Evolutionary conservation across 352 stramenopile species (phyloP).

Genomic region (Pythium plurisporium): DNA sequence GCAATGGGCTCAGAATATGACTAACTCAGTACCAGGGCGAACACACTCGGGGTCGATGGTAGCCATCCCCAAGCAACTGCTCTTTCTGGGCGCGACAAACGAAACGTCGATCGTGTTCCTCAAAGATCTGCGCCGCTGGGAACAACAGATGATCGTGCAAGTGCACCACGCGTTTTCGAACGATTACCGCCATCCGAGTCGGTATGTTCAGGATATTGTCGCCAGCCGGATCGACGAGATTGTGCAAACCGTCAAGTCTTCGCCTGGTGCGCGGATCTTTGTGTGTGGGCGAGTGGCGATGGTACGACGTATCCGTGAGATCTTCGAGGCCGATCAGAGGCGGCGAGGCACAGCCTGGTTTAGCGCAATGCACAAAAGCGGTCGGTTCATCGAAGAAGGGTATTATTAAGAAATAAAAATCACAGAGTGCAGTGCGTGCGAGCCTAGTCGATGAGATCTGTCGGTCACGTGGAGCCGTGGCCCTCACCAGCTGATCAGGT

Average conservation of each 20-base stretch:
- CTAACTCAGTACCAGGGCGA: neutral
- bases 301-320: constrained; percentile 20
- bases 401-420: too few relatives aligned
- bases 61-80: constrained; percentile 45
- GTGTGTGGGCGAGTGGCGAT: constrained; percentile 25
- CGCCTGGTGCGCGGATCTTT: constrained; percentile 23
- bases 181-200: neutral
- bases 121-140: constrained; percentile 29
- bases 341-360: constrained; percentile 12
- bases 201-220: constrained; percentile 29
- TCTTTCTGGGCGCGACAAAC: constrained; percentile 31
- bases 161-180: constrained; percentile 29
- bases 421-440: too few relatives aligned
- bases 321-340: constrained; percentile 22
- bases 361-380: constrained; percentile 1
- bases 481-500: too few relatives aligned
- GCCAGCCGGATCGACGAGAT: constrained; percentile 23
- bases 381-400: constrained; percentile 20
- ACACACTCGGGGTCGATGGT: neutral
- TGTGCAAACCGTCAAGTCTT: constrained; percentile 17
- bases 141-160: constrained; percentile 26
- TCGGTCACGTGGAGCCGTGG: too few relatives aligned
- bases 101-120: constrained; percentile 30
- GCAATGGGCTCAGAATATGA: neutral
- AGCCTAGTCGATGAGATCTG: too few relatives aligned